phyloP scores from a whole-genome alignment of 345 rosid genomes.

The Euphorbia lathyris region DNA sequence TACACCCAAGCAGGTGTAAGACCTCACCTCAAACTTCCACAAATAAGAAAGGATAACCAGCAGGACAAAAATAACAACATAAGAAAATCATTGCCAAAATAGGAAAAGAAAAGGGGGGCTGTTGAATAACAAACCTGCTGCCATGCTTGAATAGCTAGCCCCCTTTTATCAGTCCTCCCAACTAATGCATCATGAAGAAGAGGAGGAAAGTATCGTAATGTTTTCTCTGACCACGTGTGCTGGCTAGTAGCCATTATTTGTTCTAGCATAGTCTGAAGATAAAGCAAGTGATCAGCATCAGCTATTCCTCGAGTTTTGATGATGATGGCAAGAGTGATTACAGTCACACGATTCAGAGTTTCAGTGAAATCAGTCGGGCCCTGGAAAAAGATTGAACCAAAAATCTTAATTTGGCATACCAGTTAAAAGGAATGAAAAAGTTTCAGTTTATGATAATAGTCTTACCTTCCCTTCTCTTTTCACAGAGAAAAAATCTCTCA shows the following conservation, averaged over 20 bases:
- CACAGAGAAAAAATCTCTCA: constrained; percentile 82
- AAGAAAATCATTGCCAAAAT: neutral
- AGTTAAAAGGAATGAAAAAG: constrained; percentile 14
- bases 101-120: neutral
- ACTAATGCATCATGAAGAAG: constrained; percentile 70
- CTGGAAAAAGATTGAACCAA: constrained; percentile 42
- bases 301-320: constrained; percentile 97
- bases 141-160: constrained; percentile 75
- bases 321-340: constrained; percentile 87
- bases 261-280: constrained; percentile 86
- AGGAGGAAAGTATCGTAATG: constrained; percentile 73
- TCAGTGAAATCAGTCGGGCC: constrained; percentile 98
- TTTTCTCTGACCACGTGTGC: constrained; percentile 96
- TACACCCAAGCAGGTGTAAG: neutral
- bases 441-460: constrained; percentile 5
- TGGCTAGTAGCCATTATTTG: constrained; percentile 86
- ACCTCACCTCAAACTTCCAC: too few species aligned
- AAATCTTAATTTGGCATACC: constrained; percentile 17
- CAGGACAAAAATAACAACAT: too few species aligned
- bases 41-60: too few species aligned
- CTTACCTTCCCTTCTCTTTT: constrained; percentile 94
- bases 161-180: constrained; percentile 67
- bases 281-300: constrained; percentile 90
- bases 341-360: constrained; percentile 80
- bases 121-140: constrained; percentile 51